Conservation (phyloP, 164 flowering plant genomes). For the Stephania japonica region DNA sequence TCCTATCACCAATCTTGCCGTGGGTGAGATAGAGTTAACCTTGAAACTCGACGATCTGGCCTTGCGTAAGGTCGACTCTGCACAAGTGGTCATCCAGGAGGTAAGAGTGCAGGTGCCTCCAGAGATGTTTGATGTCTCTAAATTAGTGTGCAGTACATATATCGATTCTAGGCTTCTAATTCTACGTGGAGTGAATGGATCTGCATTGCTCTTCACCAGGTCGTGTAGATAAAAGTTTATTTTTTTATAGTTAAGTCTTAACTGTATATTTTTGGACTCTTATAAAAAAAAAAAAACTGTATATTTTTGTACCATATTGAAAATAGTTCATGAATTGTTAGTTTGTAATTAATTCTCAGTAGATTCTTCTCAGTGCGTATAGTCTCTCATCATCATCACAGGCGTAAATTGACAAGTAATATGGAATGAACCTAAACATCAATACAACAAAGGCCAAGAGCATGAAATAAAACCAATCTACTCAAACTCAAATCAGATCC, state of each 20-base stretch:
- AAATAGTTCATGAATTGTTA: no score
- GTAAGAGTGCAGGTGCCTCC: conserved; percentile 67
- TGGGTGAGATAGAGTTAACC: conserved; percentile 51
- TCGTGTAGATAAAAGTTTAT: conserved; percentile 28
- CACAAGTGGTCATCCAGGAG: conserved; percentile 47
- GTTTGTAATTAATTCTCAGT: no score
- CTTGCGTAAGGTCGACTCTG: conserved; percentile 28
- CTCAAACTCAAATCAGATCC: no score
- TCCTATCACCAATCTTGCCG: conserved; percentile 58
- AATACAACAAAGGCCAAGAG: no score
- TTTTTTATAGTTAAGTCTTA: neutral
- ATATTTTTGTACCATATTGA: neutral
- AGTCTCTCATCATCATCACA: no score
- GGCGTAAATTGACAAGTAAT: no score
- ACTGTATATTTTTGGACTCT: conserved; percentile 1
- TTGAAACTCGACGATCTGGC: conserved; percentile 48
- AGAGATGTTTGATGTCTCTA: conserved; percentile 80
- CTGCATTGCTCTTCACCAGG: conserved; percentile 68
- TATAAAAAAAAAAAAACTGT: no score
- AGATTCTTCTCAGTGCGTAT: no score
- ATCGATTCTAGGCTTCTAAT: conserved; percentile 69
- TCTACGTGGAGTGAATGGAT: conserved; percentile 68
- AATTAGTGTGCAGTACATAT: conserved; percentile 74
- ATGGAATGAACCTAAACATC: no score
- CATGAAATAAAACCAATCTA: no score